Conservation (phyloP, 768 basidiomycete species). For the Mrakia blollopis region DNA sequence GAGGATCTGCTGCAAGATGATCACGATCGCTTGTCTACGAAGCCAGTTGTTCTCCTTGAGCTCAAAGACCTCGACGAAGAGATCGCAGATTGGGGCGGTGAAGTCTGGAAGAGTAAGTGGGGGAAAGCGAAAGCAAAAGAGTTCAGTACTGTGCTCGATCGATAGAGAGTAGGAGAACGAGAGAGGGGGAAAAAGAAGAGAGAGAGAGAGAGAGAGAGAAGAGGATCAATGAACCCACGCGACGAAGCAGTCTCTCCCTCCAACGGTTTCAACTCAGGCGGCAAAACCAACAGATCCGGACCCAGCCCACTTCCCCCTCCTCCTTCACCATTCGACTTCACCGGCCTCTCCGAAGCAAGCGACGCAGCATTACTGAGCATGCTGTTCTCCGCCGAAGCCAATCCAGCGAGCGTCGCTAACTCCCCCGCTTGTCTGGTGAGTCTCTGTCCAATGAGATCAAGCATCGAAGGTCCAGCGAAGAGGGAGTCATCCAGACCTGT, state of each 20-base stretch:
- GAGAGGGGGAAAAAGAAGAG: not conserved
- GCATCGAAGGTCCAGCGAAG: conserved; percentile 91
- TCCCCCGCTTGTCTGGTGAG: conserved; percentile 69
- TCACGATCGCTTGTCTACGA: conserved; percentile 87
- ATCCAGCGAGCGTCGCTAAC: conserved; percentile 63
- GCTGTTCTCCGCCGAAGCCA: conserved; percentile 44
- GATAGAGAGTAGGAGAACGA: no score
- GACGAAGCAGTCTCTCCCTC: conserved; percentile 86
- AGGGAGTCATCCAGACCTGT: conserved; percentile 89
- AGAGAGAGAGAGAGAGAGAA: not conserved
- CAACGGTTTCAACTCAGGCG: conserved; percentile 62
- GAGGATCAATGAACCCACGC: conserved; percentile 35
- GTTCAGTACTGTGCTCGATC: not conserved
- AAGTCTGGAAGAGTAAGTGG: conserved; percentile 49
- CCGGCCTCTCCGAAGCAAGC: not conserved
- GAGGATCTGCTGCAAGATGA: conserved; percentile 90
- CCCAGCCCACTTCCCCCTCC: no score
- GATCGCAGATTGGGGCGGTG: conserved; percentile 87
- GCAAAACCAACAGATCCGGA: conserved; percentile 16
- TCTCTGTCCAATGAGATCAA: conserved; percentile 88
- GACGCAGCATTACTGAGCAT: not conserved
- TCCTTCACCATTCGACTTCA: not conserved
- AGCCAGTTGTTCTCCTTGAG: conserved; percentile 97
- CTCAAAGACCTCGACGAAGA: conserved; percentile 88
- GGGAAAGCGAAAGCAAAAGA: not conserved